Conservation (phyloP, 495 filamentous ascomycete genomes). For the Immersiella caudata region DNA sequence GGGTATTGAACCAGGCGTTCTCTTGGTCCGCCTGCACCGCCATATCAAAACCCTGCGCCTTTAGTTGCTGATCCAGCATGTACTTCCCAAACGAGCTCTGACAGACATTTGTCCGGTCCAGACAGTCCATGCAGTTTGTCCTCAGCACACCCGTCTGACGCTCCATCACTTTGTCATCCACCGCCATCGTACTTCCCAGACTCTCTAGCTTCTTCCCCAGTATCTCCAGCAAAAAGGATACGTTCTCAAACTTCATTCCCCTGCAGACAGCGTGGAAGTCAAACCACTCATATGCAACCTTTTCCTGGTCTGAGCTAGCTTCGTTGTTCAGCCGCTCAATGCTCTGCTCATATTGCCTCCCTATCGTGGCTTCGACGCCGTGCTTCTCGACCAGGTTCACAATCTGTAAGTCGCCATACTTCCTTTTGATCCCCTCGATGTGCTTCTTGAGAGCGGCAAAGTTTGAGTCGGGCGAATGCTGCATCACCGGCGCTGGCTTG, state of each 20-base stretch:
- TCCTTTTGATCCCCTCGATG: conserved; percentile 63
- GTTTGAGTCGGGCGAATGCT: conserved; percentile 76
- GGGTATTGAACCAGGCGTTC: conserved; percentile 87
- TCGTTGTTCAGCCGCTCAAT: conserved; percentile 65
- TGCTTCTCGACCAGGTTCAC: conserved; percentile 87
- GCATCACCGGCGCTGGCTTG: conserved; percentile 80
- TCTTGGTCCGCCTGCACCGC: conserved; percentile 67
- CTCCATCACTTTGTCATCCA: conserved; percentile 48
- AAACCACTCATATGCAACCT: conserved; percentile 84
- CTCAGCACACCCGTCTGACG: conserved; percentile 75
- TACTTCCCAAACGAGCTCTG: conserved; percentile 82
- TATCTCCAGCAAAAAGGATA: conserved; percentile 71
- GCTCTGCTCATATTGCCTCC: conserved; percentile 71
- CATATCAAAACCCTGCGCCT: conserved; percentile 72
- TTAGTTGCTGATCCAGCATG: conserved; percentile 75
- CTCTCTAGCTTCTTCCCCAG: conserved; percentile 64
- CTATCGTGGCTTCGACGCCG: conserved; percentile 75
- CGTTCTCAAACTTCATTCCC: conserved; percentile 97
- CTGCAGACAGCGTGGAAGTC: conserved; percentile 90
- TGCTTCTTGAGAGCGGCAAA: conserved; percentile 76
- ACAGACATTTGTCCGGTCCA: conserved; percentile 91
- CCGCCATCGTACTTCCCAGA: conserved; percentile 65
- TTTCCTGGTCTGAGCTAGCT: conserved; percentile 49
- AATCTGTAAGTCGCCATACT: conserved; percentile 77
- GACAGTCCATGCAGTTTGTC: conserved; percentile 97